Conservation (phyloP, 2,329 filamentous ascomycete genomes). For the Coleophoma cylindrospora region DNA sequence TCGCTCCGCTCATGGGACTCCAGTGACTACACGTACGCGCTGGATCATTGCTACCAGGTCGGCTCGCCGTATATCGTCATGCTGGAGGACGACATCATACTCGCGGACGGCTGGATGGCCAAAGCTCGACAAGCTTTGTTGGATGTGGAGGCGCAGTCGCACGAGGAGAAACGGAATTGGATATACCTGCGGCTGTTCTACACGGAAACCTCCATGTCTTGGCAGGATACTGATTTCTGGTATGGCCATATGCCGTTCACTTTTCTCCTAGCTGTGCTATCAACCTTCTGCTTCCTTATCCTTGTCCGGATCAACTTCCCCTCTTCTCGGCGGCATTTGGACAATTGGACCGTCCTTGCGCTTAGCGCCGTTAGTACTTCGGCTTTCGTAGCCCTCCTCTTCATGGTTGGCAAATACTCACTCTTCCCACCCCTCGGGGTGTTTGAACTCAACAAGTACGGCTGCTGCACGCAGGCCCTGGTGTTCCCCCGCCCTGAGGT, state of each 20-base stretch:
- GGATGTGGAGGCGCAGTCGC: conserved; percentile 5
- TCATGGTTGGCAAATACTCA: conserved; percentile 13
- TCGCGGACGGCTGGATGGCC: conserved; percentile 30
- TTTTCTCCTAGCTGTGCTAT: background rate
- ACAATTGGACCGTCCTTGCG: background rate
- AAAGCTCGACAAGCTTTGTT: conserved; percentile 17
- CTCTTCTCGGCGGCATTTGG: background rate
- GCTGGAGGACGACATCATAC: conserved; percentile 32
- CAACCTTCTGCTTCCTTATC: background rate
- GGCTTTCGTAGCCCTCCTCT: conserved; percentile 8
- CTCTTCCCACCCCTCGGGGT: conserved; percentile 8
- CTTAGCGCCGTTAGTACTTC: conserved; percentile 7
- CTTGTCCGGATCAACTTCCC: background rate
- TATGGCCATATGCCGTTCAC: conserved; percentile 7
- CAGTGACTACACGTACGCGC: conserved; percentile 26
- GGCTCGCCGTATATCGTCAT: conserved; percentile 28
- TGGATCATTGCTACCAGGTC: conserved; percentile 23
- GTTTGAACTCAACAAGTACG: conserved; percentile 8
- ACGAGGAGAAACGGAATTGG: conserved; percentile 6
- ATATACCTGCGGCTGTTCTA: conserved; percentile 18
- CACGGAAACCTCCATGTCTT: conserved; percentile 10
- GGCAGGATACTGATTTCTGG: conserved; percentile 8
- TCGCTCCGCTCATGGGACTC: background rate
- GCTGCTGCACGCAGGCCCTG: conserved; percentile 15
- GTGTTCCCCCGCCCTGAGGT: conserved; percentile 9